Conservation (phyloP, 768 basidiomycete species). For the Paxillus ammoniavirescens region DNA sequence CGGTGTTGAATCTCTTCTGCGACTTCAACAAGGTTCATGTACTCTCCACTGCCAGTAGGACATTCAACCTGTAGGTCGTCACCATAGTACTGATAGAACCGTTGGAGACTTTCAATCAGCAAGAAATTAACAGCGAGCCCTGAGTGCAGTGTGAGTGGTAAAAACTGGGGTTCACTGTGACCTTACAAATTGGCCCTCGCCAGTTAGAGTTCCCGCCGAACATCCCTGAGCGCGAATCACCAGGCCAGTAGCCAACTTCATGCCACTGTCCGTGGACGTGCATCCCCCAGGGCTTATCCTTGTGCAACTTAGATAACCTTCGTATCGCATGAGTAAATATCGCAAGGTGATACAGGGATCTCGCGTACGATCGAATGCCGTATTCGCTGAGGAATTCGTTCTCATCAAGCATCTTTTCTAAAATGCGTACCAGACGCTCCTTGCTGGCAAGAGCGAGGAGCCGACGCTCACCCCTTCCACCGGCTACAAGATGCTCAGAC, state of each 20-base stretch:
- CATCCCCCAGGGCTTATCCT: constrained; percentile 93
- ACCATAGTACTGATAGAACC: constrained; percentile 98
- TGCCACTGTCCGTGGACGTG: constrained; percentile 89
- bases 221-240: constrained; percentile 96
- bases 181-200: constrained; percentile 85
- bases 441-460: constrained; percentile 89
- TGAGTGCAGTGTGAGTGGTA: constrained; percentile 22
- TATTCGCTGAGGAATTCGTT: constrained; percentile 95
- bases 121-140: constrained; percentile 98
- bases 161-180: not conserved
- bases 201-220: constrained; percentile 99
- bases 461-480: constrained; percentile 82
- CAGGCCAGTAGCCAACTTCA: constrained; percentile 96
- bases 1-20: constrained; percentile 99
- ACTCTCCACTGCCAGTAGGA: constrained; percentile 95
- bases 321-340: constrained; percentile 5
- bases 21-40: constrained; percentile 91
- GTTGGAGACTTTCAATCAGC: constrained; percentile 92
- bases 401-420: constrained; percentile 97
- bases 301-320: constrained; percentile 86
- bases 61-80: constrained; percentile 93
- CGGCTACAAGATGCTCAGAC: constrained; percentile 24
- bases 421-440: constrained; percentile 81
- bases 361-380: constrained; percentile 88
- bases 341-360: not conserved